Percentiles rank a stretch among this genome's conserved stretches.
phyloP scores from a whole-genome alignment of 192 early-diverging fungal species.

The Helicostylum pulchrum region DNA sequence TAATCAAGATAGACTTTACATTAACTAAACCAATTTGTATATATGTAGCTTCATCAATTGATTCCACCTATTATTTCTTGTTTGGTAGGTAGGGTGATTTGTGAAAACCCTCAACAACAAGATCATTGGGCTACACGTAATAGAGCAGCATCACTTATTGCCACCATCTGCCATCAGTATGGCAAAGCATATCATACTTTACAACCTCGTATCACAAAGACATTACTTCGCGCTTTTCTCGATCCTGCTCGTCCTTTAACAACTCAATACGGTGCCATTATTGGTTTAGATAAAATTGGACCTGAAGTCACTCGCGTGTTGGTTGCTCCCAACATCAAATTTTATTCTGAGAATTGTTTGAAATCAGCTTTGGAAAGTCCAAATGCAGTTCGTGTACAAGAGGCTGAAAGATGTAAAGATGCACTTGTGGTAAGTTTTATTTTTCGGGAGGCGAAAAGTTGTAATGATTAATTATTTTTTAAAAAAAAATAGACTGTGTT shows the following conservation, averaged over 20 bases:
- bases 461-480: neutral
- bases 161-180: conserved; percentile 73
- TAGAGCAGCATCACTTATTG: conserved; percentile 68
- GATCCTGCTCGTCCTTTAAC: conserved; percentile 80
- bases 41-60: conserved; percentile 85
- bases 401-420: conserved; percentile 44
- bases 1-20: neutral
- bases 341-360: conserved; percentile 49
- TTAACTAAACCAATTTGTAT: neutral
- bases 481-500: conserved; percentile 4
- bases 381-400: conserved; percentile 22
- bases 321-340: conserved; percentile 72
- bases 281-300: conserved; percentile 74
- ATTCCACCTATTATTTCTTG: conserved; percentile 93
- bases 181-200: conserved; percentile 81
- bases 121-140: conserved; percentile 85
- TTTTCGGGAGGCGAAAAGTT: neutral
- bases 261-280: conserved; percentile 88
- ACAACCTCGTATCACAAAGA: conserved; percentile 85
- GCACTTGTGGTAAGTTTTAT: conserved; percentile 45
- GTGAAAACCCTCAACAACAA: conserved; percentile 58
- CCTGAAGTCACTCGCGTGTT: conserved; percentile 73
- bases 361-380: conserved; percentile 26
- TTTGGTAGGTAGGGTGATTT: conserved; percentile 81
- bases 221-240: conserved; percentile 84